These are phyloP conservation scores for Cyberlindnera xylosilytica DNA, from an alignment of 805 yeast genomes.

Conservation along the genomic window DNA sequence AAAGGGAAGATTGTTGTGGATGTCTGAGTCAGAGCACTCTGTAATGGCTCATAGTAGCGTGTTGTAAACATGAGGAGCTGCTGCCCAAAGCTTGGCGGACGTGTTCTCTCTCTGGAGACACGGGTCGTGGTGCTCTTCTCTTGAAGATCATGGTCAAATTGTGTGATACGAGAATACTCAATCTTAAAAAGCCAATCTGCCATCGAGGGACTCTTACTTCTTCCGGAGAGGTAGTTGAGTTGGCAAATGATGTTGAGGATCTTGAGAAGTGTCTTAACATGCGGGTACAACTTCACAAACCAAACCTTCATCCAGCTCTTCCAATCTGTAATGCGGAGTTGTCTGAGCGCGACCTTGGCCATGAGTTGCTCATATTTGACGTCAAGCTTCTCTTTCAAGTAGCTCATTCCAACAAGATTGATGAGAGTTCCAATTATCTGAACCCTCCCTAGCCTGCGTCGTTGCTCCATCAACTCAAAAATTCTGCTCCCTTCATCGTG, in stretches of 20 bases:
- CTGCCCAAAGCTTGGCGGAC: constrained; percentile 29
- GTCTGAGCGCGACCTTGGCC: constrained; percentile 55
- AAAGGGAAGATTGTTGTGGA: constrained; percentile 61
- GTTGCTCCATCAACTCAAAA: constrained; percentile 40
- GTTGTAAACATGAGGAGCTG: constrained; percentile 12
- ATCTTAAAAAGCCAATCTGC: constrained; percentile 59
- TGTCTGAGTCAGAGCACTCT: constrained; percentile 16
- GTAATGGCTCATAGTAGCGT: constrained; percentile 17
- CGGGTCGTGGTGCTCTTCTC: constrained; percentile 9
- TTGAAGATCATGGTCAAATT: constrained; percentile 27
- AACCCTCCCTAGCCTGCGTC: constrained; percentile 46
- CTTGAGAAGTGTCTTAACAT: constrained; percentile 43
- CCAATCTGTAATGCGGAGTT: constrained; percentile 27
- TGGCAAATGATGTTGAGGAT: constrained; percentile 54
- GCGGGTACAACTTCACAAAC: constrained; percentile 63
- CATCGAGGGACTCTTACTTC: constrained; percentile 57
- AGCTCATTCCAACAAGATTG: constrained; percentile 64
- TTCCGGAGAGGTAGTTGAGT: constrained; percentile 65
- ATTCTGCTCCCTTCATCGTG: constrained; percentile 26
- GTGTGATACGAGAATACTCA: constrained; percentile 47
- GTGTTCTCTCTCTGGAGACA: constrained; percentile 4
- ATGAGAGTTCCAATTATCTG: constrained; percentile 58
- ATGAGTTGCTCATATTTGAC: constrained; percentile 57
- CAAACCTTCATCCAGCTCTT: constrained; percentile 29
- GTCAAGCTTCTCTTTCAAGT: constrained; percentile 66